Percentiles rank a stretch among this genome's conserved stretches.
These are phyloP conservation scores for Pontederia paniculata DNA, from an alignment of 176 grass and related monocot species.

Conservation along the genomic window DNA sequence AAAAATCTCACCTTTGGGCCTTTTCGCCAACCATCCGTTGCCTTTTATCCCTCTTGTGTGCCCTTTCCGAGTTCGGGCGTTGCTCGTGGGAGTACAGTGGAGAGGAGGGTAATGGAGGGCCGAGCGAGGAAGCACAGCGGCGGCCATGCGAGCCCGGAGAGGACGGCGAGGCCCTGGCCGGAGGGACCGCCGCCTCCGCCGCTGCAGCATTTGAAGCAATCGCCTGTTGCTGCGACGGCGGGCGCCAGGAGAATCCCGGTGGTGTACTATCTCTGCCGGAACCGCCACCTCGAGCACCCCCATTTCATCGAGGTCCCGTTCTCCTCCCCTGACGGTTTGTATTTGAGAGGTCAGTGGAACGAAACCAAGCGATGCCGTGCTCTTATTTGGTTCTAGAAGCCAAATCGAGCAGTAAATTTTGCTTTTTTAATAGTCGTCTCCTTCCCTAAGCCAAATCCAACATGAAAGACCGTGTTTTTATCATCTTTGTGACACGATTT, in stretches of 20 bases:
- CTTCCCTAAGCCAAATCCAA: too few species aligned
- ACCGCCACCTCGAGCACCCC: slow-evolving; percentile 91
- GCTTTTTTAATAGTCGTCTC: not conserved
- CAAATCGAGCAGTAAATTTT: not conserved
- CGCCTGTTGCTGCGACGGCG: slow-evolving; percentile 1
- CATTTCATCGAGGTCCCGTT: slow-evolving; percentile 94
- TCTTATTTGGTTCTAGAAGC: not conserved
- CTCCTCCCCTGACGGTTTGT: slow-evolving; percentile 51
- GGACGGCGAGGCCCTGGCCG: not conserved
- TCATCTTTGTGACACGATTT: too few species aligned
- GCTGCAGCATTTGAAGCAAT: slow-evolving; percentile 29
- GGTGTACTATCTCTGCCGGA: slow-evolving; percentile 94
- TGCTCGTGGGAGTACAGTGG: not conserved
- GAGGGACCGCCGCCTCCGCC: not conserved
- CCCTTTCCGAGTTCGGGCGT: not conserved
- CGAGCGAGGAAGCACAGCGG: not conserved
- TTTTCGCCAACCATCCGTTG: too few species aligned
- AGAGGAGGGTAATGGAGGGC: not conserved
- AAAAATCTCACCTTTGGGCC: too few species aligned
- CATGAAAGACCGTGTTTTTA: too few species aligned
- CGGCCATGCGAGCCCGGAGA: slow-evolving; percentile 6
- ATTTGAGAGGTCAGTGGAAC: slow-evolving; percentile 51
- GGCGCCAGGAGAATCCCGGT: slow-evolving; percentile 49
- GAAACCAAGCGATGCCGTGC: too few species aligned
- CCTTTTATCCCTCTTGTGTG: not conserved